Conservation (phyloP, 2,329 filamentous ascomycete genomes). For the Dothiorella sarmentorum region DNA sequence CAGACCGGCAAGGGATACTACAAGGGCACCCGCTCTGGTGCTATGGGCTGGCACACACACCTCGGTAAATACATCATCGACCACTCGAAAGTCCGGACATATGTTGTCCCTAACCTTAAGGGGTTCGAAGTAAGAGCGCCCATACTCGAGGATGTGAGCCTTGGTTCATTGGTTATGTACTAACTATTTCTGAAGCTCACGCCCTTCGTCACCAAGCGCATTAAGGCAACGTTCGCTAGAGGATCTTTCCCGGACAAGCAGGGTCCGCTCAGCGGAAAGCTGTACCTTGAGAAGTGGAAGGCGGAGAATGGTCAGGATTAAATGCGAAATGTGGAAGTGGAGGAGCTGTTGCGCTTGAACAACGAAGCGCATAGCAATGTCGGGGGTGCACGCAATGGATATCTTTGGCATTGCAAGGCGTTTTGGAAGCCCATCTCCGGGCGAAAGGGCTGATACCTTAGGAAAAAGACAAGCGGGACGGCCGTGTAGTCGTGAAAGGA, state of each 20-base stretch:
- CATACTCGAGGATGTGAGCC: background rate
- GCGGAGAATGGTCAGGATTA: constrained; percentile 25
- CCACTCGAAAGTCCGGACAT: constrained; percentile 85
- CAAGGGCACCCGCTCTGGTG: constrained; percentile 88
- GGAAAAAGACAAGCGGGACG: background rate
- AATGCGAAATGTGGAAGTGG: background rate
- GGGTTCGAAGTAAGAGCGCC: constrained; percentile 62
- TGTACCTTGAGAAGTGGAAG: constrained; percentile 35
- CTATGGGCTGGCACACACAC: constrained; percentile 81
- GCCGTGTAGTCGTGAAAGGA: background rate
- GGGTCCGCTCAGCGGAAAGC: constrained; percentile 30
- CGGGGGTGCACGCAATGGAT: background rate
- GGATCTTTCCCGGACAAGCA: constrained; percentile 25
- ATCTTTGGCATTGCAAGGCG: constrained; percentile 12
- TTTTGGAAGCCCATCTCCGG: background rate
- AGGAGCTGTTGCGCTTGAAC: background rate
- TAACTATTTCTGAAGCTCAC: constrained; percentile 57
- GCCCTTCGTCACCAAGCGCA: constrained; percentile 64
- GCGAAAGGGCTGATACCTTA: background rate
- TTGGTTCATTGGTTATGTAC: background rate
- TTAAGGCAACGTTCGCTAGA: constrained; percentile 8
- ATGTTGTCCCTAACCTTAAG: constrained; percentile 70
- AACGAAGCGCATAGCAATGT: background rate
- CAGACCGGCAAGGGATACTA: constrained; percentile 92
- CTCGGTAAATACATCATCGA: constrained; percentile 82